Percentiles rank a stretch among this genome's conserved stretches.
Conservation (phyloP, 2,329 filamentous ascomycete genomes). For the Scytalidium lignicola region DNA sequence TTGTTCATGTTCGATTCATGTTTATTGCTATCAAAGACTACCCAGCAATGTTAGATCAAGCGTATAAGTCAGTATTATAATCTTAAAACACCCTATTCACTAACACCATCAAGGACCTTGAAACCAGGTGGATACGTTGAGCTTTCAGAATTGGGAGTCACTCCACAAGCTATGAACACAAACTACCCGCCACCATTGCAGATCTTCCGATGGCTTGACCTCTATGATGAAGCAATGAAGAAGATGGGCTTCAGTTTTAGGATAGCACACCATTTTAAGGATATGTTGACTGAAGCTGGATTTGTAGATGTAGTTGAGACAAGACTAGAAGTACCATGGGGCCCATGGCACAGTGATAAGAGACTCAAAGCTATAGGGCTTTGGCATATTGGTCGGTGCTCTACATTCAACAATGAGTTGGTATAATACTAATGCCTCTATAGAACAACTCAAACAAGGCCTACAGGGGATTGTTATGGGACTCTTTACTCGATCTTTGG, state of each 20-base stretch:
- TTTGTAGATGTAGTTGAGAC: constrained; percentile 17
- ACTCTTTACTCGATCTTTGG: constrained; percentile 29
- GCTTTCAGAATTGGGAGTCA: constrained; percentile 2
- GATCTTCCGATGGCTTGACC: not conserved
- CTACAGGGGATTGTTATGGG: constrained; percentile 31
- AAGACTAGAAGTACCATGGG: constrained; percentile 11
- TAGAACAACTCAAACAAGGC: constrained; percentile 23
- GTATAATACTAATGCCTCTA: constrained; percentile 1
- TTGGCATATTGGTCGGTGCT: constrained; percentile 19
- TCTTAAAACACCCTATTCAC: no score
- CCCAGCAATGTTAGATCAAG: not conserved
- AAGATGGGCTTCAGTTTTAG: not conserved
- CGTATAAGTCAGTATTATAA: not conserved
- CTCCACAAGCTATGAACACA: not conserved
- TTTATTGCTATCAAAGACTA: constrained; percentile 1
- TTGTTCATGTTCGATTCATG: constrained; percentile 5
- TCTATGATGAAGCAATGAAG: not conserved
- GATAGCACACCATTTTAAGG: constrained; percentile 5
- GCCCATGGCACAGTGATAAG: constrained; percentile 2
- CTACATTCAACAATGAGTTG: constrained; percentile 7
- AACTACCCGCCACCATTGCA: not conserved
- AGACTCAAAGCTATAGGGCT: constrained; percentile 6
- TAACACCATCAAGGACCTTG: not conserved
- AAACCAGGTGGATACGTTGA: constrained; percentile 14
- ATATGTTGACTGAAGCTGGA: constrained; percentile 9